Evolutionary conservation across 805 yeast species (phyloP), one percentile per base, ranked within the genome.

Genomic region (Myxozyma neglecta): DNA sequence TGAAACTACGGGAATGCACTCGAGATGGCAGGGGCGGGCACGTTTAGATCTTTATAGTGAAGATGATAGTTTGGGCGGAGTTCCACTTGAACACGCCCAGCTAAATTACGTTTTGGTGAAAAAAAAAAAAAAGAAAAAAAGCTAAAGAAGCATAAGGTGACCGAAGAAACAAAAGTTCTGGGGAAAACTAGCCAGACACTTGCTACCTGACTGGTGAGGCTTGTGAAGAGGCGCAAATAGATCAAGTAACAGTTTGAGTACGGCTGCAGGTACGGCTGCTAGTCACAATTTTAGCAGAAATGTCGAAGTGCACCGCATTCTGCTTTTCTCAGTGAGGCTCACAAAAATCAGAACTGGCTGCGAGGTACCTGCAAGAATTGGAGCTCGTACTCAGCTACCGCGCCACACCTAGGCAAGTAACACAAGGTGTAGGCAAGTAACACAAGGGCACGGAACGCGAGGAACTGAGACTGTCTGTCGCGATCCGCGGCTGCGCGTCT

Each of bases 1-100:
- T 8, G 45, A 53, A 14, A n/a, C 35, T 10, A n/a, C 11, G 4
- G 51, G 51, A 43, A 51, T 44, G 53, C 52, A 20, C 35, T n/a
- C 6, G 44, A 6, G 53, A 16, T 20, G 40, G 57, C 39, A 53
- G 57, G 53, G 56, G 61, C 24, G 55, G 50, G 51, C 40, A 37
- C 40, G 51, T 47, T 29, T 47, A 29, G 51, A 47, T 47, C 14
- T 47, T 20, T 47, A 32, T 32, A 32, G 35, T 37, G 46, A 42
- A 42, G 46, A 13, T 42, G 46, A 14, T 42, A 10, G 20, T 42
- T 42, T 39, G 18, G 10, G 46, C 46, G 18, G 46, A 10, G 16
- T 37, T 18, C 35, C 11, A 34, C 35, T 20, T 29, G 16, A 39
- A 47, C 40, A 40, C 51, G 51, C 32, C 51, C 16, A 39, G 51